phyloP scores from a whole-genome alignment of 2,329 filamentous ascomycete genomes.

The Thielaviopsis ethacetica region DNA sequence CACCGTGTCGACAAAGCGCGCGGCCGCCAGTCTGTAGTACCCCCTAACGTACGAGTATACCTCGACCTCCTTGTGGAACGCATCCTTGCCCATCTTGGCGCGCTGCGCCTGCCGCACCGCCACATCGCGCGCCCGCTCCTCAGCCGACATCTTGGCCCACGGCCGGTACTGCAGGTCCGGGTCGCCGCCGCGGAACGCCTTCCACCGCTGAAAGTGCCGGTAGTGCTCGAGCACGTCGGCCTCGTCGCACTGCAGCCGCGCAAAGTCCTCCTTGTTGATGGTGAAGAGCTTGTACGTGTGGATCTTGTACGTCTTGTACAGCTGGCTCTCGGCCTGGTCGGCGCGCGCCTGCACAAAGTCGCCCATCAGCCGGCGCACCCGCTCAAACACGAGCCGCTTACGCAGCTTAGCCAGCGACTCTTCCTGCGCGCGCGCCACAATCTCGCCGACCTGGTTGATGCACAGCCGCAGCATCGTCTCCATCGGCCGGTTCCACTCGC shows the following conservation, averaged over 20 bases:
- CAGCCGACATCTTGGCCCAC: conserved; percentile 31
- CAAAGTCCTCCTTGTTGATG: conserved; percentile 33
- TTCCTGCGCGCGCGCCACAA: conserved; percentile 30
- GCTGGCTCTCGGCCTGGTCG: conserved; percentile 20
- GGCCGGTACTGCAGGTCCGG: conserved; percentile 16
- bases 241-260: conserved; percentile 30
- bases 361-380: conserved; percentile 27
- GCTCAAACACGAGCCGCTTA: conserved; percentile 32
- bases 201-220: conserved; percentile 33
- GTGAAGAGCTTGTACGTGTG: conserved; percentile 42
- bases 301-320: conserved; percentile 31
- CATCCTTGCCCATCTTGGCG: conserved; percentile 36
- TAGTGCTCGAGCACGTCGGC: conserved; percentile 27
- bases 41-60: conserved; percentile 47
- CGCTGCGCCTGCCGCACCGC: conserved; percentile 26
- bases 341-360: conserved; percentile 27
- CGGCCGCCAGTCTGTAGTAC: conserved; percentile 52
- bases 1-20: conserved; percentile 44
- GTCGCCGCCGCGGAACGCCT: conserved; percentile 20
- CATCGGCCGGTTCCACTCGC: conserved; percentile 40
- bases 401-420: conserved; percentile 29
- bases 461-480: conserved; percentile 30
- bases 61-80: conserved; percentile 41
- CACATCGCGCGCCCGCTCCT: conserved; percentile 29
- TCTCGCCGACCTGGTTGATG: conserved; percentile 21